phyloP scores from a whole-genome alignment of 106 monocot species.

The Dendrobium catenatum region DNA sequence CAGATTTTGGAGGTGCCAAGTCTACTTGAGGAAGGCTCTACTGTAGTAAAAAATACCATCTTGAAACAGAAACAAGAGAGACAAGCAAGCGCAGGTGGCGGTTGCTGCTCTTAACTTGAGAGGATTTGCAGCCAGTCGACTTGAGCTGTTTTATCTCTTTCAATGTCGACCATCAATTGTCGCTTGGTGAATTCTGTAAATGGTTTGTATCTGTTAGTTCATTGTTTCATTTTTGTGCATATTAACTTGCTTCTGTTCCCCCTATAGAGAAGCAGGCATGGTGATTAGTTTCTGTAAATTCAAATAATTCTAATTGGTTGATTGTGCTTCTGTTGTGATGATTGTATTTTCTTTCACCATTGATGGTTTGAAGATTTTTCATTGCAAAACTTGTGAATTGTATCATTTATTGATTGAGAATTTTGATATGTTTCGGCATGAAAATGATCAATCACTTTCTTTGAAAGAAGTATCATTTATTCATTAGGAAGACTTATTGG shows the following conservation, averaged over 20 bases:
- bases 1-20: constrained; percentile 62
- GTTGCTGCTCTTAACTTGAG: constrained; percentile 43
- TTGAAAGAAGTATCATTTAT: too few relatives aligned
- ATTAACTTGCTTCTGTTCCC: background rate
- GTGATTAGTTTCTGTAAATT: background rate
- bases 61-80: constrained; percentile 41
- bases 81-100: constrained; percentile 12
- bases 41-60: constrained; percentile 38
- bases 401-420: too few relatives aligned
- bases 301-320: background rate
- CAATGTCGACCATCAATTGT: background rate
- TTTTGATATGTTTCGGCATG: too few relatives aligned
- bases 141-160: background rate
- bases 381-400: too few relatives aligned
- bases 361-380: background rate
- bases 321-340: background rate
- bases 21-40: constrained; percentile 54
- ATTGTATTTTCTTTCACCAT: background rate
- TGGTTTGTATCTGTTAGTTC: constrained; percentile 20
- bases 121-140: constrained; percentile 3
- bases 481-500: too few relatives aligned
- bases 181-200: constrained; percentile 7
- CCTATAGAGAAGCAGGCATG: too few relatives aligned
- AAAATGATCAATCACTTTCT: too few relatives aligned
- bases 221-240: constrained; percentile 14